These are phyloP conservation scores for Fraxinus anomala DNA, from an alignment of 257 asterid species.

Conservation along the genomic window DNA sequence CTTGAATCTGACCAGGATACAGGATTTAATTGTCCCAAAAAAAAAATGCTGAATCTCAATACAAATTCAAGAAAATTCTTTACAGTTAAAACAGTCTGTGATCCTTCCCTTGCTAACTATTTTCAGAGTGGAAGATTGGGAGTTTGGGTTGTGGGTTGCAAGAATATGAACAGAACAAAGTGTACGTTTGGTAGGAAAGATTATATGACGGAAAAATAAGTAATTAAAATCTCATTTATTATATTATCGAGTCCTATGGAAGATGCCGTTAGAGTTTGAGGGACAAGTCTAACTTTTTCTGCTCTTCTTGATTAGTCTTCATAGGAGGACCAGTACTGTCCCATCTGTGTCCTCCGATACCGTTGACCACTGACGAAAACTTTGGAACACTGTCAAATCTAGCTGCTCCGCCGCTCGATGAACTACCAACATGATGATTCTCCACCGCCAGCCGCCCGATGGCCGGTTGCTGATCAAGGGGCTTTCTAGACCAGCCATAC, in stretches of 20 bases:
- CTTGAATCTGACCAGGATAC: not conserved
- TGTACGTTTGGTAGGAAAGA: not conserved
- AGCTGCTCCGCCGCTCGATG: slow-evolving; percentile 52
- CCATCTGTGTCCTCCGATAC: slow-evolving; percentile 24
- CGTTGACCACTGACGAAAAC: slow-evolving; percentile 36
- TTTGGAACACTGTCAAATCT: slow-evolving; percentile 49
- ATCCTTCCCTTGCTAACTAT: not conserved
- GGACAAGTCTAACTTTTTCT: slow-evolving; percentile 68
- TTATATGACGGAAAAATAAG: not conserved
- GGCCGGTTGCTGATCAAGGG: slow-evolving; percentile 55
- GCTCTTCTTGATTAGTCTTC: slow-evolving; percentile 50
- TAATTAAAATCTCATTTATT: not conserved
- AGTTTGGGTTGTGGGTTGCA: not conserved
- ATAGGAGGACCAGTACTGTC: slow-evolving; percentile 1
- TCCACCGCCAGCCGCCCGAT: slow-evolving; percentile 48
- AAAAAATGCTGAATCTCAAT: not conserved
- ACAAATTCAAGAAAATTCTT: slow-evolving; percentile 5
- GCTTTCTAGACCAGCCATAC: slow-evolving; percentile 47
- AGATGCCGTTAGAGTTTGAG: slow-evolving; percentile 51
- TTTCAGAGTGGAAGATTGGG: not conserved
- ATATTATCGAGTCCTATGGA: not conserved
- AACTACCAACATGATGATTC: slow-evolving; percentile 28
- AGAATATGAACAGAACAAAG: not conserved
- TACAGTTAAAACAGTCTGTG: not conserved
- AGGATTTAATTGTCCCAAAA: not conserved